Base-by-base conservation (phyloP, 805 yeast species). In the Babjeviella inositovora region DNA sequence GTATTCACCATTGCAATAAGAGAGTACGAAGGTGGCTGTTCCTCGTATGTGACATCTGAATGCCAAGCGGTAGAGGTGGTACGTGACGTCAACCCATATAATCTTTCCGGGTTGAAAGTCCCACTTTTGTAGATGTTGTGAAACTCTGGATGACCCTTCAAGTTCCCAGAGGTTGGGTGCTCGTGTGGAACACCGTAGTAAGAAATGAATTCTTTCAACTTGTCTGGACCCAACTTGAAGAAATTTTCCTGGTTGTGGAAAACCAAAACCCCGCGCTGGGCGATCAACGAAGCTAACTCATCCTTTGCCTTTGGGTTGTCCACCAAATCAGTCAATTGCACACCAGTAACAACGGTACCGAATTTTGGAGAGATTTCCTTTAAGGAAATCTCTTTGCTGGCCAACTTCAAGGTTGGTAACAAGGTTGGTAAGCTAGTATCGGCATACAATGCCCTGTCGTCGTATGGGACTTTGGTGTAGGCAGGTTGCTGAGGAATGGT, bases 151-250 rank as follows among this genome's bases (percentile, higher is more conserved):
- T 49, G 50, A 6, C 52, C 56, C 31, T 47, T 52, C 15, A 77
- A 82, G 9, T 76, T 70, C 12, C 84, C 82, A 7, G 77, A 66
- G 8, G 79, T 70, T 22, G 81, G 80, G 39, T 76, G 85, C 29
- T 72, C 58, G 43, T 76, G 84, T 29, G 69, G 55, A 17, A 70
- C 69, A 17, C 87, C 85, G 39, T 68, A 76, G 40, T 74, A 64
- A 21, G 45, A 47, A 23, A 76, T 80, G 46, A 55, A 70, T 19
- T 72, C n/a, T n/a, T n/a, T n/a, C n/a, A n/a, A n/a, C n/a, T n/a
- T n/a, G n/a, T n/a, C n/a, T n/a, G n/a, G n/a, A n/a, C n/a, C n/a
- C n/a, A n/a, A n/a, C n/a, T n/a, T n/a, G n/a, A n/a, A n/a, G n/a
- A n/a, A n/a, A n/a, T n/a, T n/a, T n/a, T 59, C 62, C 36, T 59